Evolutionary conservation across 805 yeast genomes (phyloP).

Genomic region (Blastobotrys parvus): DNA sequence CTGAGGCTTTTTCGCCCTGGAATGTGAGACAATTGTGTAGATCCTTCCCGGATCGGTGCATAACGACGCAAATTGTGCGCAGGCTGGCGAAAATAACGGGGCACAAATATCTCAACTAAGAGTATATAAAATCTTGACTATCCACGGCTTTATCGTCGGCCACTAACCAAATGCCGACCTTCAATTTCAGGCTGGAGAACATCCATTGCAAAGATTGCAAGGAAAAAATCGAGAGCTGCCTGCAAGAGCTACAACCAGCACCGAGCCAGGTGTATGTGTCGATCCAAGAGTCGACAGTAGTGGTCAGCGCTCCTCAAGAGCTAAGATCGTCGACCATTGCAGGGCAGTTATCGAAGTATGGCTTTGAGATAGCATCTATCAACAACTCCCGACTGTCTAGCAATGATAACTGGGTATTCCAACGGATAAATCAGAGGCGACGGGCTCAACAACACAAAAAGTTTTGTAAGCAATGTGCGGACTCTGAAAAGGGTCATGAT

Average conservation of each 20-base stretch:
- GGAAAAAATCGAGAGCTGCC: slow-evolving; percentile 26
- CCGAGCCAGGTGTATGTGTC: slow-evolving; percentile 15
- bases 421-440: slow-evolving; percentile 2
- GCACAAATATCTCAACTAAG: no score
- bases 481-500: slow-evolving; percentile 8
- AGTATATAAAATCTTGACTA: no score
- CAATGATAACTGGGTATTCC: not conserved
- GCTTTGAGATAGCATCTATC: slow-evolving; percentile 20
- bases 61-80: no score
- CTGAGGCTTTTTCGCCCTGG: no score
- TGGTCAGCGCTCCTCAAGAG: slow-evolving; percentile 21
- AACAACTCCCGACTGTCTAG: slow-evolving; percentile 7
- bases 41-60: no score
- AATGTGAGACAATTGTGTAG: no score
- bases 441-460: slow-evolving; percentile 8
- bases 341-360: slow-evolving; percentile 10
- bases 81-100: no score
- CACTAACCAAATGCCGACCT: slow-evolving; percentile 12
- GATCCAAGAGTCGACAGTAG: slow-evolving; percentile 21
- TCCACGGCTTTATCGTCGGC: no score
- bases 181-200: slow-evolving; percentile 32
- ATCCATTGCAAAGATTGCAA: slow-evolving; percentile 52
- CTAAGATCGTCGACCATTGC: slow-evolving; percentile 7
- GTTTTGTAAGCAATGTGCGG: slow-evolving; percentile 15
- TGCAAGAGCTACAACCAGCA: slow-evolving; percentile 22